Conservation (phyloP, 2,329 filamentous ascomycete genomes). For the Penicillium sp. region DNA sequence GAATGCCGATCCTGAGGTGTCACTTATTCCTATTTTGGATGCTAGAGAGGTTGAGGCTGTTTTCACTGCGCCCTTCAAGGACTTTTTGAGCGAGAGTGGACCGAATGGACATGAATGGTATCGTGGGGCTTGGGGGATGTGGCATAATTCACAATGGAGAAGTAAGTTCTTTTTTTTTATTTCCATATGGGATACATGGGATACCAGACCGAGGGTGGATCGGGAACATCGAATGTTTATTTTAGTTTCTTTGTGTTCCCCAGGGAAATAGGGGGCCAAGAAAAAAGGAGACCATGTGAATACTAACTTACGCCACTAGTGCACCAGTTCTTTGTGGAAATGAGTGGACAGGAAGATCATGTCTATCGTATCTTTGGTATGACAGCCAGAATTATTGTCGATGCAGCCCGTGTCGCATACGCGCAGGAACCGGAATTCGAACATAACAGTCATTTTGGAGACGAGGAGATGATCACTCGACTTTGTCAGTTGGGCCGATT, state of each 20-base stretch:
- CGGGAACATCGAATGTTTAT: background rate
- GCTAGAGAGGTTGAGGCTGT: constrained; percentile 90
- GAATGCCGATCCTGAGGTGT: constrained; percentile 60
- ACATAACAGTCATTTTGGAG: constrained; percentile 62
- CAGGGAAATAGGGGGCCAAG: constrained; percentile 3
- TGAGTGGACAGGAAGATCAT: constrained; percentile 31
- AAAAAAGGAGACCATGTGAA: background rate
- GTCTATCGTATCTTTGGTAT: constrained; percentile 90
- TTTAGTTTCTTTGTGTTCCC: background rate
- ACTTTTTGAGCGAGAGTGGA: constrained; percentile 60
- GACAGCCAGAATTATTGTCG: constrained; percentile 87
- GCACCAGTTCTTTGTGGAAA: constrained; percentile 82
- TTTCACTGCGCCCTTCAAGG: constrained; percentile 83
- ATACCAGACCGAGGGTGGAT: constrained; percentile 3
- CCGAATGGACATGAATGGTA: constrained; percentile 67
- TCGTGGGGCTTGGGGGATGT: constrained; percentile 75
- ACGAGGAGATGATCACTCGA: constrained; percentile 63
- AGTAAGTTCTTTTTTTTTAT: constrained; percentile 37
- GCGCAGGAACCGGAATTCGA: constrained; percentile 81
- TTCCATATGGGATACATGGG: background rate
- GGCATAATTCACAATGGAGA: constrained; percentile 74
- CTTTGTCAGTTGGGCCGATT: constrained; percentile 58
- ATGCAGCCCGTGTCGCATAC: constrained; percentile 82
- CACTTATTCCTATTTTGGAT: constrained; percentile 76
- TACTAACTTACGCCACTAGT: constrained; percentile 46